phyloP scores from a whole-genome alignment of 352 stramenopile genomes.

The Phytophthora cajani region DNA sequence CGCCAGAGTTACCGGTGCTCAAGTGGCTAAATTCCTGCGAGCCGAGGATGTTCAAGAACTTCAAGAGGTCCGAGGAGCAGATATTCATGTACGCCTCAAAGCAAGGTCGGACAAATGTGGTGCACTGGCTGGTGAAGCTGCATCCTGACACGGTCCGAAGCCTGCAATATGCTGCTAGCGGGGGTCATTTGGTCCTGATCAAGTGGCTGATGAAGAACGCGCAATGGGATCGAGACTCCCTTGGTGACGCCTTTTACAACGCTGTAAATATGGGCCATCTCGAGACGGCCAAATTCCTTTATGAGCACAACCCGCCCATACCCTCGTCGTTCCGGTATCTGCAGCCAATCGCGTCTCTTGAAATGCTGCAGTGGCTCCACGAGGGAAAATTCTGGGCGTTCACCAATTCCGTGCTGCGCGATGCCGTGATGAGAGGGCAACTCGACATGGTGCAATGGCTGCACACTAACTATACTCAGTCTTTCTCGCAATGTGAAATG shows the following conservation, averaged over 20 bases:
- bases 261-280: background rate
- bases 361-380: too few relatives aligned
- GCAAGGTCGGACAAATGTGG: background rate
- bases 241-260: conserved; percentile 5
- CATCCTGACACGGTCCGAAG: background rate
- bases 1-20: background rate
- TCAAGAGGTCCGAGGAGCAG: background rate
- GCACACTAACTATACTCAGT: background rate
- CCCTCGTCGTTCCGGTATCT: too few relatives aligned
- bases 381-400: too few relatives aligned
- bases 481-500: background rate
- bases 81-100: background rate
- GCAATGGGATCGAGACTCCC: conserved; percentile 2
- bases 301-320: too few relatives aligned
- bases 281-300: too few relatives aligned
- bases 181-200: background rate
- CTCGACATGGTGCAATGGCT: conserved; percentile 12
- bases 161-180: background rate
- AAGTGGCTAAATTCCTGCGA: background rate
- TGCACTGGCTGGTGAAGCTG: background rate
- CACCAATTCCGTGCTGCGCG: too few relatives aligned
- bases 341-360: too few relatives aligned
- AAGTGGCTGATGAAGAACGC: conserved; percentile 25
- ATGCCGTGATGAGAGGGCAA: background rate
- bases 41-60: background rate